Conservation (phyloP, 2,329 filamentous ascomycete genomes). For the Sporothrix phasma region DNA sequence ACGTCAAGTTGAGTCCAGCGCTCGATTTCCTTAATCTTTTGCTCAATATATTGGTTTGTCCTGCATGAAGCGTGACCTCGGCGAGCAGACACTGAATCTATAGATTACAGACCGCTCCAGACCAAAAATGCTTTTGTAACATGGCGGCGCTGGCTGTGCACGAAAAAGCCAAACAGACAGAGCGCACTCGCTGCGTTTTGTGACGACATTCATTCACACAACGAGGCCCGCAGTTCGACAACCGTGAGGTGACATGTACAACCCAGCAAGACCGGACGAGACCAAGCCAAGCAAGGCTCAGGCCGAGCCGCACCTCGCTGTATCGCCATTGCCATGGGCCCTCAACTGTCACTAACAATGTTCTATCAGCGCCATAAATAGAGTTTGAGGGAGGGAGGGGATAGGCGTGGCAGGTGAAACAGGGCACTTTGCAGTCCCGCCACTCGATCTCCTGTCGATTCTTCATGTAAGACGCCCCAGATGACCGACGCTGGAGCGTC, state of each 20-base stretch:
- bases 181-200: not conserved
- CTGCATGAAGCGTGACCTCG: not conserved
- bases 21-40: no score
- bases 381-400: not conserved
- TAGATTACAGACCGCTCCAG: not conserved
- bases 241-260: not conserved
- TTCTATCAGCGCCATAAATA: not conserved
- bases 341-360: not conserved
- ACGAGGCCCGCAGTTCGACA: not conserved
- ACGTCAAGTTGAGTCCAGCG: no score
- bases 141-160: not conserved
- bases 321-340: not conserved
- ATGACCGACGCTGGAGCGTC: no score
- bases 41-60: not conserved
- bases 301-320: not conserved
- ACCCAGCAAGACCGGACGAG: not conserved
- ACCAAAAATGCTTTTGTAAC: not conserved
- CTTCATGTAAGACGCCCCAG: no score
- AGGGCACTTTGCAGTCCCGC: not conserved
- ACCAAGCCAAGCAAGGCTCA: not conserved
- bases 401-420: slow-evolving; percentile 3
- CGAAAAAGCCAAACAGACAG: not conserved
- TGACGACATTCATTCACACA: no score
- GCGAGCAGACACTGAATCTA: not conserved
- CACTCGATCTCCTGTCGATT: no score